These are phyloP conservation scores for Hypoxylon crocopeplum DNA, from an alignment of 495 filamentous ascomycete species.

Conservation along the genomic window DNA sequence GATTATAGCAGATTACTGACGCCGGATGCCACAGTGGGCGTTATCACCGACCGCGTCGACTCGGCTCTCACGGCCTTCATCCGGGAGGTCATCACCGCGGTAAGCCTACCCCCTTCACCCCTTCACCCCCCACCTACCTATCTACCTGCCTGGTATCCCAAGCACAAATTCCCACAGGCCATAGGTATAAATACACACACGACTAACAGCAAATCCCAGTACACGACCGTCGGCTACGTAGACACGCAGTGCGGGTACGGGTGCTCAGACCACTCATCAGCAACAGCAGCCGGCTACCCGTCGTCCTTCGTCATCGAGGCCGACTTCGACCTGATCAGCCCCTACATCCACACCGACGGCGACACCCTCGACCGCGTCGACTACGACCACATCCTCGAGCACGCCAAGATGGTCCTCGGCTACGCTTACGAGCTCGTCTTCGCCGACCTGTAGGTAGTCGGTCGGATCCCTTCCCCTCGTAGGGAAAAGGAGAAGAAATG, in stretches of 20 bases:
- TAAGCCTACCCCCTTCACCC: slow-evolving; percentile 22
- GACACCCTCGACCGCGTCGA: slow-evolving; percentile 35
- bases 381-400: slow-evolving; percentile 31
- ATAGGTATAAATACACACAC: background rate
- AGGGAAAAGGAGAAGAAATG: too few species aligned
- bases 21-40: slow-evolving; percentile 22
- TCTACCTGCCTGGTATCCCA: too few species aligned
- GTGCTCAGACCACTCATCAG: slow-evolving; percentile 45
- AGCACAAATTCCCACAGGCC: too few species aligned
- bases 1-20: background rate
- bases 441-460: slow-evolving; percentile 8
- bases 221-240: slow-evolving; percentile 81
- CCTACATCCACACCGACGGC: slow-evolving; percentile 40
- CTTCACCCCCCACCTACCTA: slow-evolving; percentile 4
- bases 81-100: slow-evolving; percentile 26
- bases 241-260: slow-evolving; percentile 85
- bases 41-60: slow-evolving; percentile 42
- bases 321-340: slow-evolving; percentile 26
- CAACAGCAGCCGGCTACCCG: slow-evolving; percentile 39
- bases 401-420: slow-evolving; percentile 28
- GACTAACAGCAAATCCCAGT: slow-evolving; percentile 17
- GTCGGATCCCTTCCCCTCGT: too few species aligned
- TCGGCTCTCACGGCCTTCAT: slow-evolving; percentile 36
- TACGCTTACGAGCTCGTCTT: slow-evolving; percentile 34
- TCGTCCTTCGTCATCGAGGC: slow-evolving; percentile 44